Base-by-base conservation (phyloP, 225 moss, liverwort and hornwort species). In the Pseudisothecium myosuroides region DNA sequence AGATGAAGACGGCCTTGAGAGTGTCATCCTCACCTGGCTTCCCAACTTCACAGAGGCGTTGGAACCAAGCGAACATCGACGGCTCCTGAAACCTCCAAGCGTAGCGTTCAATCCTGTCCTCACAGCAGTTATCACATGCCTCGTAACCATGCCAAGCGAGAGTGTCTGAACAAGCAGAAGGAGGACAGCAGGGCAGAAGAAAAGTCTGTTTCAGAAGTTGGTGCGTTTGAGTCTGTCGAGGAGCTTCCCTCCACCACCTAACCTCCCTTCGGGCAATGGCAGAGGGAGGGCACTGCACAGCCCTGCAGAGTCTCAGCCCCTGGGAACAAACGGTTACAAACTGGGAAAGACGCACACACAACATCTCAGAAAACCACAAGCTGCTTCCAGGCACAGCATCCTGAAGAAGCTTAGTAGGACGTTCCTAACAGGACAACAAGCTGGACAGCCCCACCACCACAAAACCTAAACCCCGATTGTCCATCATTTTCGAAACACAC, bases 311-410 rank as follows among this genome's bases (percentile, higher is more conserved):
- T 87, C 92, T 88, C 88, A 91, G 86, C 59, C 91, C 91, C 90
- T 91, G 92, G 83, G 88, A 82, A 86, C 93, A 91, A 84, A 91
- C 80, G 69, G 86, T 89, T 89, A 91, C 89, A 91, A 90, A 91
- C 91, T 88, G 92, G 91, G 76, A 91, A 88, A 93, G 90, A 91
- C 83, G 89, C 92, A 93, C 80, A 76, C 86, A 93, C 89, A 90
- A 88, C 80, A 92, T 88, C 92, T 91, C 91, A 93, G 86, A 87
- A 87, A 92, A 82, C 43, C 86, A 23, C 47, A 80, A 88, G 86
- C 79, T 84, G 54, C 85, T 86, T 88, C 88, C 85, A 85, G 85
- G 93, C 63, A 68, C 58, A 43, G 80, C 90, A 86, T 89, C 91
- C 88, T 91, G 88, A 60, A 88, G 85, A 74, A 87, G 88, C 87